A percentile compares a stretch with the other conserved stretches of the same genome.
Conservation (phyloP, 768 basidiomycete genomes). For the Fibroporia radiculosa region DNA sequence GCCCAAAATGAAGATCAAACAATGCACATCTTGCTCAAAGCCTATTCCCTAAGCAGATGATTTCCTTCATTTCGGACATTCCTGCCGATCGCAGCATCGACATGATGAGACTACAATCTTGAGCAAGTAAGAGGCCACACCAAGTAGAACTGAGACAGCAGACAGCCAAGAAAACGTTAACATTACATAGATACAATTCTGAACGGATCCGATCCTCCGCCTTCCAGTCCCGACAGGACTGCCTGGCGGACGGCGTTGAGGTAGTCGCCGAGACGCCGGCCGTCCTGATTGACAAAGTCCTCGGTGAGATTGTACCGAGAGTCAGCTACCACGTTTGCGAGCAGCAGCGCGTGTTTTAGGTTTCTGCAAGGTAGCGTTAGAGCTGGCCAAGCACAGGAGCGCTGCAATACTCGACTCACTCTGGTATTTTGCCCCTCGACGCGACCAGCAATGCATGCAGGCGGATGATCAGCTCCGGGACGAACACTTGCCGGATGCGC, state of each 20-base stretch:
- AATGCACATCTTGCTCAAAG: no score
- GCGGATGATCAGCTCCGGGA: constrained; percentile 85
- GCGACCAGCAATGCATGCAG: constrained; percentile 66
- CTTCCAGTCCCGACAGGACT: constrained; percentile 62
- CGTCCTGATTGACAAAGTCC: constrained; percentile 65
- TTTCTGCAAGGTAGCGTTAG: constrained; percentile 39
- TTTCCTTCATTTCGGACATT: no score
- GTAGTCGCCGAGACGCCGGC: constrained; percentile 63
- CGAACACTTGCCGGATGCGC: constrained; percentile 80
- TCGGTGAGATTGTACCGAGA: constrained; percentile 80
- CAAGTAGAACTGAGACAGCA: no score
- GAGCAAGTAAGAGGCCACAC: no score
- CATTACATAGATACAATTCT: constrained; percentile 25
- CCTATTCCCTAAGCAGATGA: no score
- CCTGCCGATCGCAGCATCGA: no score
- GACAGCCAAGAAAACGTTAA: no score
- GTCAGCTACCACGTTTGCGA: constrained; percentile 84
- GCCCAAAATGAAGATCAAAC: no score
- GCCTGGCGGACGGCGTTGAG: constrained; percentile 66
- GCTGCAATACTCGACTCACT: constrained; percentile 39
- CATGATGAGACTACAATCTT: no score
- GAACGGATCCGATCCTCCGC: constrained; percentile 74
- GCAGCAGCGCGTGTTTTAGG: constrained; percentile 62
- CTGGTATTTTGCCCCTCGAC: constrained; percentile 56
- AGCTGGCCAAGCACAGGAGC: background rate